Percentiles rank a stretch among this genome's conserved stretches.
Conservation (phyloP, 305 asterid species). For the Andrographis paniculata region DNA sequence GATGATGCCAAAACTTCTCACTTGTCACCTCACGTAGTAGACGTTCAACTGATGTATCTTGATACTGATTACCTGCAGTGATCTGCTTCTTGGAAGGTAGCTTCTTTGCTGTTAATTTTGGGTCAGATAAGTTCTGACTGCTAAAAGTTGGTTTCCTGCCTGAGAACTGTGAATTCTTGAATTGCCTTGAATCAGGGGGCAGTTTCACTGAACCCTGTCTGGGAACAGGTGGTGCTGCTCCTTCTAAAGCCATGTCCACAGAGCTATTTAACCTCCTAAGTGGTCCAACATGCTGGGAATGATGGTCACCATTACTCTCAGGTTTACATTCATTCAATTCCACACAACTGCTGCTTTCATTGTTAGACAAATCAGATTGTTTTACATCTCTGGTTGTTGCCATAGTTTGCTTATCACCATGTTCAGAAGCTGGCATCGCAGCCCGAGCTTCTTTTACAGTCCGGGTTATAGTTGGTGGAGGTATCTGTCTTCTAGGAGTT, state of each 20-base stretch:
- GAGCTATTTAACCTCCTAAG: constrained; percentile 60
- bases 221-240: constrained; percentile 39
- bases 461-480: constrained; percentile 69
- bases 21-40: constrained; percentile 95
- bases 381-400: constrained; percentile 41
- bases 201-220: constrained; percentile 77
- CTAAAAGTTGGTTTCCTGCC: constrained; percentile 52
- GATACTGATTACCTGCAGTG: constrained; percentile 46
- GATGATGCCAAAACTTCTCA: constrained; percentile 92
- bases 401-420: constrained; percentile 69
- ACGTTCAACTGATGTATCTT: constrained; percentile 95
- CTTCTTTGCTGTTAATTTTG: constrained; percentile 54
- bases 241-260: constrained; percentile 48
- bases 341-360: constrained; percentile 40
- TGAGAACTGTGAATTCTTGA: constrained; percentile 52
- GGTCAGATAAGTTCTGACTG: constrained; percentile 44
- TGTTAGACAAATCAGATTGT: constrained; percentile 44
- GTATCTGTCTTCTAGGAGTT: constrained; percentile 88
- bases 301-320: constrained; percentile 61
- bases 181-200: constrained; percentile 55
- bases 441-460: constrained; percentile 61
- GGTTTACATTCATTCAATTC: constrained; percentile 61
- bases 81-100: constrained; percentile 66
- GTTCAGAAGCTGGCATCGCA: constrained; percentile 35
- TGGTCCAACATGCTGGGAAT: constrained; percentile 41